A percentile compares a stretch with the other conserved stretches of the same genome.
phyloP scores from a whole-genome alignment of 2,329 filamentous ascomycete genomes.

The Aspergillus ruber region DNA sequence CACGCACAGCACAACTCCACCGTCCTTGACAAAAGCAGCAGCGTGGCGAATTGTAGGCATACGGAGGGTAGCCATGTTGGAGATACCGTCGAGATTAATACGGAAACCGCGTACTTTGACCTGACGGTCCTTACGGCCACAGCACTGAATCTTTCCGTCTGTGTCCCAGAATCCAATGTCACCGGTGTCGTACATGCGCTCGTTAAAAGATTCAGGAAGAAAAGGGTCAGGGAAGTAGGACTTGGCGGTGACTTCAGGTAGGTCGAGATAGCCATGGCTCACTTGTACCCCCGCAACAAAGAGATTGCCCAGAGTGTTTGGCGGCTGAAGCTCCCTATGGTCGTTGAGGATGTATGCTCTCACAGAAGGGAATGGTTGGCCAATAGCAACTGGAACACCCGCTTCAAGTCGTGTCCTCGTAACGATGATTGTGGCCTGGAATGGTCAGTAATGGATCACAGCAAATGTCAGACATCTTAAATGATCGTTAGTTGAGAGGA shows the following conservation, averaged over 20 bases:
- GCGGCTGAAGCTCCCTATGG: constrained; percentile 20
- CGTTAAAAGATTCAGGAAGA: constrained; percentile 4
- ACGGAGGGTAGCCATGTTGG: neutral
- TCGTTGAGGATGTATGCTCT: constrained; percentile 40
- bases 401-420: constrained; percentile 26
- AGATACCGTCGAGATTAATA: constrained; percentile 34
- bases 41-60: neutral
- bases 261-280: constrained; percentile 35
- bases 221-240: constrained; percentile 29
- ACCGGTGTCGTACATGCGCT: constrained; percentile 39
- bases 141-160: constrained; percentile 32
- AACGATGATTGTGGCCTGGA: constrained; percentile 31
- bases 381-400: constrained; percentile 28
- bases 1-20: neutral
- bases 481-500: neutral
- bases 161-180: constrained; percentile 34
- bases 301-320: constrained; percentile 37
- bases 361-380: constrained; percentile 29
- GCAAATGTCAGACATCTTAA: neutral
- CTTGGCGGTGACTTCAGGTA: constrained; percentile 20
- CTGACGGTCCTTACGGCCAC: constrained; percentile 40
- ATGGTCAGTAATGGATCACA: too few species aligned
- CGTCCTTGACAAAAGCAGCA: neutral
- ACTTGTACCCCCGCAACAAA: constrained; percentile 42
- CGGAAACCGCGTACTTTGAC: constrained; percentile 35